Evolutionary conservation across 192 early-diverging fungal genomes (phyloP).

Genomic region (Rhizoclosmatium sp.): DNA sequence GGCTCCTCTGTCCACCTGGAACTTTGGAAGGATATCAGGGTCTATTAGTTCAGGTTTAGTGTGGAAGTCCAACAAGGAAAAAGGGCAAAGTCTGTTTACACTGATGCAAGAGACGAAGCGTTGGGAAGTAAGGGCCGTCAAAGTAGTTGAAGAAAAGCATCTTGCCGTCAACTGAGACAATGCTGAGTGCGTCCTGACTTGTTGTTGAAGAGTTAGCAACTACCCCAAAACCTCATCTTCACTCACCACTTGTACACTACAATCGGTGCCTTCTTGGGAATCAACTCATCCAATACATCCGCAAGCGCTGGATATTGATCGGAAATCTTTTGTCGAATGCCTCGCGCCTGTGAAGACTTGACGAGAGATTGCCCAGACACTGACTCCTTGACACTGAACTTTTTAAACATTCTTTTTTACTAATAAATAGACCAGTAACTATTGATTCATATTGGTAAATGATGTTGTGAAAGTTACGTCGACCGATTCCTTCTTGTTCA

Average conservation of each 20-base stretch:
- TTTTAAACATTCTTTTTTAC: slow-evolving; percentile 68
- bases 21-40: slow-evolving; percentile 87
- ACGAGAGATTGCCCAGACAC: slow-evolving; percentile 83
- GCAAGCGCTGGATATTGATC: slow-evolving; percentile 91
- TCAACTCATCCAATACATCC: slow-evolving; percentile 86
- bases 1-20: slow-evolving; percentile 94
- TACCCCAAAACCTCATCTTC: neutral
- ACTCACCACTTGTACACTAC: slow-evolving; percentile 85
- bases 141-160: slow-evolving; percentile 96
- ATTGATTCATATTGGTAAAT: too few species aligned
- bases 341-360: slow-evolving; percentile 91
- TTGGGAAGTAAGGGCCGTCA: slow-evolving; percentile 90
- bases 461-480: too few species aligned
- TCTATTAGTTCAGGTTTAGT: slow-evolving; percentile 51
- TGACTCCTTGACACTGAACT: slow-evolving; percentile 80
- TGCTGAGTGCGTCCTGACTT: slow-evolving; percentile 87
- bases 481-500: too few species aligned
- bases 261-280: slow-evolving; percentile 95
- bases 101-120: slow-evolving; percentile 86
- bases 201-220: too few species aligned
- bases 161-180: slow-evolving; percentile 83
- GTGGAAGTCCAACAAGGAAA: slow-evolving; percentile 26
- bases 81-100: slow-evolving; percentile 61
- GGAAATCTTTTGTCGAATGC: slow-evolving; percentile 81
- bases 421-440: too few species aligned